Conservation (phyloP, 495 filamentous ascomycete species). For the Penicillium verhagenii region DNA sequence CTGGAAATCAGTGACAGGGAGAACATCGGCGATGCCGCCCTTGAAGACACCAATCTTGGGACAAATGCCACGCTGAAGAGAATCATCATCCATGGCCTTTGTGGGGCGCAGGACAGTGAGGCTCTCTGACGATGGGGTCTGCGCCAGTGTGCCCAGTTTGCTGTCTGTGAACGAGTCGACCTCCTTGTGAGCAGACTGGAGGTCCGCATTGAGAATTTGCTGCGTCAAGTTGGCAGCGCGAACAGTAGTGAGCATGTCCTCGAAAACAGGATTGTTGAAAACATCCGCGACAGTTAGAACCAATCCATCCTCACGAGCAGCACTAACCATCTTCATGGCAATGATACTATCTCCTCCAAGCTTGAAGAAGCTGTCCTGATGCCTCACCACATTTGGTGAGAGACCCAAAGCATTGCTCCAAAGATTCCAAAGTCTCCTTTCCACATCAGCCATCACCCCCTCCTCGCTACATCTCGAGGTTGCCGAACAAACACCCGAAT, state of each 20-base stretch:
- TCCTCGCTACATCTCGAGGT: slow-evolving; percentile 27
- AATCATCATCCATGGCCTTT: slow-evolving; percentile 37
- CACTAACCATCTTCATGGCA: slow-evolving; percentile 67
- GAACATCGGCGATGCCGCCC: slow-evolving; percentile 55
- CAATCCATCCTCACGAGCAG: slow-evolving; percentile 52
- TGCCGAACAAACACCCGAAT: slow-evolving; percentile 26
- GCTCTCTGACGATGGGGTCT: slow-evolving; percentile 35
- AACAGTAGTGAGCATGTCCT: slow-evolving; percentile 43
- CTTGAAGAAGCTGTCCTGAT: slow-evolving; percentile 49
- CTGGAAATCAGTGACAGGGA: slow-evolving; percentile 64
- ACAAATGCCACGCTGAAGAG: slow-evolving; percentile 47
- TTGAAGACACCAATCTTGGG: slow-evolving; percentile 56
- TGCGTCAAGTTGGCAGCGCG: slow-evolving; percentile 27
- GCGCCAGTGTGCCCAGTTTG: slow-evolving; percentile 14
- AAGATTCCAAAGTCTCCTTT: slow-evolving; percentile 42
- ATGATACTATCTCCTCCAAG: slow-evolving; percentile 57
- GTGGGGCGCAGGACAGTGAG: slow-evolving; percentile 45
- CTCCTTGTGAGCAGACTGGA: slow-evolving; percentile 20
- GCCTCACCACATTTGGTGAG: slow-evolving; percentile 36
- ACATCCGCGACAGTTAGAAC: slow-evolving; percentile 56
- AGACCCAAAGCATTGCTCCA: slow-evolving; percentile 48
- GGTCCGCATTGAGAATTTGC: slow-evolving; percentile 24
- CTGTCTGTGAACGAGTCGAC: slow-evolving; percentile 17
- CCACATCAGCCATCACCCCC: slow-evolving; percentile 25
- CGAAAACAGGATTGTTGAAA: slow-evolving; percentile 46